phyloP scores from a whole-genome alignment of 2,329 filamentous ascomycete genomes.

The Trichophyton rubrum region DNA sequence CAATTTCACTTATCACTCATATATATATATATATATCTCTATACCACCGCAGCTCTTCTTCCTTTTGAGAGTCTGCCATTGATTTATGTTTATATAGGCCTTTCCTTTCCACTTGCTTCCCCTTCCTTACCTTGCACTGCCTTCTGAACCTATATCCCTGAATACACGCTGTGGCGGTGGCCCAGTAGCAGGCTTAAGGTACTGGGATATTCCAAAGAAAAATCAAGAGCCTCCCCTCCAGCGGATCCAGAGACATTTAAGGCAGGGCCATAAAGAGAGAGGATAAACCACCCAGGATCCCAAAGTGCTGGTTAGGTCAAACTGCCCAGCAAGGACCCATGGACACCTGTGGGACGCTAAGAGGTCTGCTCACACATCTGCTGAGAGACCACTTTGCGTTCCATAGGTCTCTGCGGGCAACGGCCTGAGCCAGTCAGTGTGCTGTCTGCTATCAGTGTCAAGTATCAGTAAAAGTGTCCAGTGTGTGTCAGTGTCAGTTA shows the following conservation, averaged over 20 bases:
- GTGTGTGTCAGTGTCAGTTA: too few relatives aligned
- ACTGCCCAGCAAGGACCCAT: conserved; percentile 19
- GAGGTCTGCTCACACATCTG: conserved; percentile 38
- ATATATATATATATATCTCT: background rate
- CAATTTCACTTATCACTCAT: too few relatives aligned
- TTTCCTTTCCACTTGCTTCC: background rate
- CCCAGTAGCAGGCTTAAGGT: background rate
- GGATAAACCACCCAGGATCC: too few relatives aligned
- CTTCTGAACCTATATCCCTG: background rate
- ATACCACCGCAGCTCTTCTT: background rate
- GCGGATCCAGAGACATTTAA: background rate
- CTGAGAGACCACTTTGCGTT: conserved; percentile 42
- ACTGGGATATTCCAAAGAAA: background rate
- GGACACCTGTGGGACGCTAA: conserved; percentile 38
- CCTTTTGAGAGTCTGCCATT: background rate
- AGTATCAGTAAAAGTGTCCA: too few relatives aligned
- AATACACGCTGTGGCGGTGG: conserved; percentile 3
- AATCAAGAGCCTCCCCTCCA: background rate
- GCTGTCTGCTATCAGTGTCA: too few relatives aligned
- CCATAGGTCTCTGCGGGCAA: conserved; percentile 39
- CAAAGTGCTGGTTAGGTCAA: background rate
- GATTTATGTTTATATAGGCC: background rate
- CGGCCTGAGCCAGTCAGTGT: conserved; percentile 7
- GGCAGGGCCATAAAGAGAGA: background rate
- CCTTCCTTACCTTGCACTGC: background rate